Evolutionary conservation across 768 basidiomycete species (phyloP).

Genomic region (Exsudoporus frostii): DNA sequence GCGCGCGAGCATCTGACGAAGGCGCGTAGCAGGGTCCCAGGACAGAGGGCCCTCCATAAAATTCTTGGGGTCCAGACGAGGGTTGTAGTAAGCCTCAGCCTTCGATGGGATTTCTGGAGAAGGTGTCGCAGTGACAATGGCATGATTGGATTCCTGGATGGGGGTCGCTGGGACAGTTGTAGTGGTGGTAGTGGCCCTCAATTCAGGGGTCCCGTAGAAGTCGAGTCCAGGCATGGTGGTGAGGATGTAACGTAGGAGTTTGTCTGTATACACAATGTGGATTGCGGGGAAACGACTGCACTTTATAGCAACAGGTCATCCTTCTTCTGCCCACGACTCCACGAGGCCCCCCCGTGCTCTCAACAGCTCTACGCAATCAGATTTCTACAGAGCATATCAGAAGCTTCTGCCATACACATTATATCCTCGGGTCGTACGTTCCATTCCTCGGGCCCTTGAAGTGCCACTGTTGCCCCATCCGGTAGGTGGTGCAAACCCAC

Average conservation of each 20-base stretch:
- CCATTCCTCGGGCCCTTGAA: neutral
- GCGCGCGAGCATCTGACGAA: constrained; percentile 65
- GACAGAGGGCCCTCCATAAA: constrained; percentile 69
- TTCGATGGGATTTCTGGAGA: constrained; percentile 13
- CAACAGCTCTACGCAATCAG: constrained; percentile 62
- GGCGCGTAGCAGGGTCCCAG: constrained; percentile 62
- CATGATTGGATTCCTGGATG: neutral
- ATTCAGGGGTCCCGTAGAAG: constrained; percentile 25
- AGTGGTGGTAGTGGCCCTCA: neutral
- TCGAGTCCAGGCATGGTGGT: constrained; percentile 34
- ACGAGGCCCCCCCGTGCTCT: neutral
- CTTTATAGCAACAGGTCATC: constrained; percentile 47
- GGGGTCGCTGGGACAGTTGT: constrained; percentile 4
- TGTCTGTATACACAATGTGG: constrained; percentile 23
- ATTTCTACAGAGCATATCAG: constrained; percentile 70
- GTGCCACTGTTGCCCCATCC: neutral
- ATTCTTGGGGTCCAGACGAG: constrained; percentile 67
- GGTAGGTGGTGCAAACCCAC: constrained; percentile 63
- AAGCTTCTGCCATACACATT: constrained; percentile 72
- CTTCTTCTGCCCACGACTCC: neutral
- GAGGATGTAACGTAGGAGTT: constrained; percentile 4
- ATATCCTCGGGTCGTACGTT: constrained; percentile 66
- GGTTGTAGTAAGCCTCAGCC: constrained; percentile 51
- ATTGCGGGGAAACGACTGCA: constrained; percentile 2
- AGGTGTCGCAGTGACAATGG: neutral